Conservation (phyloP, 805 yeast species). For the Ogataea henricii region DNA sequence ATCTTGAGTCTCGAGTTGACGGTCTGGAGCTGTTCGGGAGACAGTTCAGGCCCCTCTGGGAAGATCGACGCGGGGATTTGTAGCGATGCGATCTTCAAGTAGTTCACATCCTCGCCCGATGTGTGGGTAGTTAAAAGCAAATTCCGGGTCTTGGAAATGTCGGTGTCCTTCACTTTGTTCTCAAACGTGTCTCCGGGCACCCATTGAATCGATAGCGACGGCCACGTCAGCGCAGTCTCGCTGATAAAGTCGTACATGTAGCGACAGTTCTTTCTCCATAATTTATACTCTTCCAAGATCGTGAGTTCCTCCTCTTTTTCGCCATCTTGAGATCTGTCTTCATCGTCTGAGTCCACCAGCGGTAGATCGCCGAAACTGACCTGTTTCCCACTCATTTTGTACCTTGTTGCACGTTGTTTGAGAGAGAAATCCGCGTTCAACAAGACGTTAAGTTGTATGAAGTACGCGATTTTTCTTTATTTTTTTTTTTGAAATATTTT, state of each 20-base stretch:
- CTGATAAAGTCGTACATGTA: slow-evolving; percentile 82
- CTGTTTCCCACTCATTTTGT: slow-evolving; percentile 19
- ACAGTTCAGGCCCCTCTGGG: slow-evolving; percentile 23
- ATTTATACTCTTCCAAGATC: slow-evolving; percentile 66
- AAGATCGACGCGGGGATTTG: slow-evolving; percentile 52
- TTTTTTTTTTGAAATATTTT: too few species aligned
- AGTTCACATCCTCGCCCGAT: slow-evolving; percentile 66
- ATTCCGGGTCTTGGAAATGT: slow-evolving; percentile 42
- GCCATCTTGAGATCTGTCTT: slow-evolving; percentile 17
- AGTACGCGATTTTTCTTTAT: slow-evolving; percentile 7
- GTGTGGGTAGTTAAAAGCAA: slow-evolving; percentile 74
- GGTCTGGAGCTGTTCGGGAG: slow-evolving; percentile 33
- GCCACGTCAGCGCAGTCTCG: slow-evolving; percentile 82
- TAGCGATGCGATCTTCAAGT: slow-evolving; percentile 64
- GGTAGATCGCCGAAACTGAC: slow-evolving; percentile 30
- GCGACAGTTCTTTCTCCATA: slow-evolving; percentile 81
- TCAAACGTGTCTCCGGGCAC: slow-evolving; percentile 46
- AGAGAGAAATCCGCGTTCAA: not conserved
- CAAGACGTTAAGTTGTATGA: not conserved
- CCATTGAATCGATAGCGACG: slow-evolving; percentile 80
- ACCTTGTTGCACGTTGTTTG: not conserved
- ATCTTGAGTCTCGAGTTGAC: slow-evolving; percentile 60
- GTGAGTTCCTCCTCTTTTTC: slow-evolving; percentile 42
- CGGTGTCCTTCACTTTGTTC: slow-evolving; percentile 29
- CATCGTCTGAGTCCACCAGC: slow-evolving; percentile 20